These are phyloP conservation scores for Lineolata rhizophorae DNA, from an alignment of 495 filamentous ascomycete species.

Conservation along the genomic window DNA sequence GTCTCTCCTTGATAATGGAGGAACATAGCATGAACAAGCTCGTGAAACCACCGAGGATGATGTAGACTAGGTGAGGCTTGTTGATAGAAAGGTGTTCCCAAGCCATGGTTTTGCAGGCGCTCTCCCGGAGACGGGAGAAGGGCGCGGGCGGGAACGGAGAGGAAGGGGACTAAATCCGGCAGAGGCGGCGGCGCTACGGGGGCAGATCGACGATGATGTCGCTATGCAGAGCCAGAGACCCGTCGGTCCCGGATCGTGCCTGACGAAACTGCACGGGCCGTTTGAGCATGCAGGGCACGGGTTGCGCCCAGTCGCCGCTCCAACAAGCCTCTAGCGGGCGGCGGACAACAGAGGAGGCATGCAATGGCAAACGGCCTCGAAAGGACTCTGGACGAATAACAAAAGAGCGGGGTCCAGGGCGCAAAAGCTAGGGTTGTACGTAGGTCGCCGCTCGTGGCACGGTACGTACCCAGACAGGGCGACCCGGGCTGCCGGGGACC, in stretches of 20 bases:
- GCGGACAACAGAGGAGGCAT: no score
- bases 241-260: no score
- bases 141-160: no score
- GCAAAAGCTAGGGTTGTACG: no score
- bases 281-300: conserved; percentile 24
- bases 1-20: conserved; percentile 88
- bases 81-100: conserved; percentile 89
- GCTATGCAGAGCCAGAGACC: conserved; percentile 1
- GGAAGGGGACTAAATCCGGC: not conserved
- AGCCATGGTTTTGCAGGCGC: conserved; percentile 48
- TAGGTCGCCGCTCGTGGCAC: no score
- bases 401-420: no score
- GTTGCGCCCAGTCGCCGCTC: conserved; percentile 34
- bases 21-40: conserved; percentile 97
- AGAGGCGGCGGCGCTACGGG: conserved; percentile 3
- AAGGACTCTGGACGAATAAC: no score
- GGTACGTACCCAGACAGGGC: no score
- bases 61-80: conserved; percentile 91
- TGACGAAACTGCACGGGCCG: no score
- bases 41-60: conserved; percentile 95
- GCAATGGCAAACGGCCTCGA: no score
- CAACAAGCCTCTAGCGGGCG: no score
- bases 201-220: conserved; percentile 1
- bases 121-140: not conserved
- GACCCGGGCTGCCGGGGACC: no score